Evolutionary conservation across 1,284 basidiomycete species (phyloP).

Genomic region (Leccinum pachyderme): DNA sequence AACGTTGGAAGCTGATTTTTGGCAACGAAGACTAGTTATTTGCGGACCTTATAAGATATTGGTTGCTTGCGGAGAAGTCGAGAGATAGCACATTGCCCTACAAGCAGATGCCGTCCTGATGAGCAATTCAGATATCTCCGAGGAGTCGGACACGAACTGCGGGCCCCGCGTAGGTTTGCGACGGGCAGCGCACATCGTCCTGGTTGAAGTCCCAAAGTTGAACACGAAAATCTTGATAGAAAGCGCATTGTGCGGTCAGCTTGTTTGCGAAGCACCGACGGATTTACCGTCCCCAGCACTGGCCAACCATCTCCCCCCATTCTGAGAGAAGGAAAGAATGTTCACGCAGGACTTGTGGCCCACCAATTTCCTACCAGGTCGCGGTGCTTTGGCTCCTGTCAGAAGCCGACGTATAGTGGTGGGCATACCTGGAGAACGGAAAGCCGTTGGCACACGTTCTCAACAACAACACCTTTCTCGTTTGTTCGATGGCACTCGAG

Average conservation of each 20-base stretch:
- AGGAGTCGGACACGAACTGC: constrained; percentile 38
- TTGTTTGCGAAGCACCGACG: constrained; percentile 1
- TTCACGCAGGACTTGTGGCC: constrained; percentile 74
- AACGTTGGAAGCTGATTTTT: constrained; percentile 8
- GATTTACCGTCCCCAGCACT: constrained; percentile 73
- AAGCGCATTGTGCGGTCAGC: constrained; percentile 8
- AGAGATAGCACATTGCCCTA: constrained; percentile 69
- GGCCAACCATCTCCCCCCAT: constrained; percentile 65
- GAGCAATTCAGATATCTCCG: constrained; percentile 22
- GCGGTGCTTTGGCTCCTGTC: constrained; percentile 2
- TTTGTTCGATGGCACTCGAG: constrained; percentile 26
- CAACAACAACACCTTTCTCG: constrained; percentile 17
- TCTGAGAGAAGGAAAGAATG: constrained; percentile 59
- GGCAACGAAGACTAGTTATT: constrained; percentile 2
- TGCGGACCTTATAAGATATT: constrained; percentile 62
- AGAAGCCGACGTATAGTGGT: not conserved
- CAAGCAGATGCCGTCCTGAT: constrained; percentile 10
- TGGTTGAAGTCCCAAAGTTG: constrained; percentile 72
- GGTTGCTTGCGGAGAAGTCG: constrained; percentile 63
- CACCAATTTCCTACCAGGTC: constrained; percentile 47
- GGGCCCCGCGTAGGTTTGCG: constrained; percentile 48
- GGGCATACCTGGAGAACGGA: constrained; percentile 34
- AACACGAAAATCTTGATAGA: constrained; percentile 52
- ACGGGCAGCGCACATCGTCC: constrained; percentile 50
- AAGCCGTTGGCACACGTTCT: constrained; percentile 27